These are phyloP conservation scores for Lecanoromycetidae sp. DNA, from an alignment of 2,329 filamentous ascomycete genomes.

Conservation along the genomic window DNA sequence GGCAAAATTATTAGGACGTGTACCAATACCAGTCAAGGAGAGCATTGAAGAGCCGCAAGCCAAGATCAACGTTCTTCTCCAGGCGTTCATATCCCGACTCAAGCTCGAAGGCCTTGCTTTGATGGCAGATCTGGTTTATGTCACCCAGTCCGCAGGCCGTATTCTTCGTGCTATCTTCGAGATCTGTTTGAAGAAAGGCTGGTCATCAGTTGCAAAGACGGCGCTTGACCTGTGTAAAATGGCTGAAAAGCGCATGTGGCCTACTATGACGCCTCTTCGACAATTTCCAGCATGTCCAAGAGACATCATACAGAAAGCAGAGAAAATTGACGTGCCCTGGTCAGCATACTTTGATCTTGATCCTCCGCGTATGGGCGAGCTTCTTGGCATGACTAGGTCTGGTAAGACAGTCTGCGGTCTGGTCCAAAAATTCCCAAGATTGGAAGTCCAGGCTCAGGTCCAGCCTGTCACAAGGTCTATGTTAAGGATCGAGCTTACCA, in stretches of 20 bases:
- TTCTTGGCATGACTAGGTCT: constrained; percentile 79
- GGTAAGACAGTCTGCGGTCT: constrained; percentile 75
- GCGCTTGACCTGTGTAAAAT: constrained; percentile 95
- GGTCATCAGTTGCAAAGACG: constrained; percentile 83
- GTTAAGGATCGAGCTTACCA: constrained; percentile 77
- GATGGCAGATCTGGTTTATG: constrained; percentile 98
- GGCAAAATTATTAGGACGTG: constrained; percentile 75
- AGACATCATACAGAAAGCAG: constrained; percentile 82
- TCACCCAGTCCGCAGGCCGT: constrained; percentile 93
- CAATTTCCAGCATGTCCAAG: constrained; percentile 75
- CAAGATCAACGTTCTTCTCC: constrained; percentile 94
- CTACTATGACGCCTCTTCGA: constrained; percentile 88
- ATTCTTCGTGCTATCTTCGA: constrained; percentile 93
- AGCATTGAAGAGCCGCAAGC: constrained; percentile 92
- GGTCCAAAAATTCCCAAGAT: constrained; percentile 81
- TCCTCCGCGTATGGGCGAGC: constrained; percentile 88
- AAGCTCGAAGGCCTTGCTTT: constrained; percentile 87
- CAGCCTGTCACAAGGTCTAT: constrained; percentile 91
- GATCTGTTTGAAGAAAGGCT: constrained; percentile 93
- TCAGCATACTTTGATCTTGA: constrained; percentile 90
- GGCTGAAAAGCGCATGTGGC: constrained; percentile 99
- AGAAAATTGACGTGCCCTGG: constrained; percentile 91
- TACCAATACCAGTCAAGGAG: constrained; percentile 95
- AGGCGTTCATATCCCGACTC: constrained; percentile 90
- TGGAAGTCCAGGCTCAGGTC: constrained; percentile 86